phyloP scores from a whole-genome alignment of 2,329 filamentous ascomycete species.

The Botrytis pseudocinerea region DNA sequence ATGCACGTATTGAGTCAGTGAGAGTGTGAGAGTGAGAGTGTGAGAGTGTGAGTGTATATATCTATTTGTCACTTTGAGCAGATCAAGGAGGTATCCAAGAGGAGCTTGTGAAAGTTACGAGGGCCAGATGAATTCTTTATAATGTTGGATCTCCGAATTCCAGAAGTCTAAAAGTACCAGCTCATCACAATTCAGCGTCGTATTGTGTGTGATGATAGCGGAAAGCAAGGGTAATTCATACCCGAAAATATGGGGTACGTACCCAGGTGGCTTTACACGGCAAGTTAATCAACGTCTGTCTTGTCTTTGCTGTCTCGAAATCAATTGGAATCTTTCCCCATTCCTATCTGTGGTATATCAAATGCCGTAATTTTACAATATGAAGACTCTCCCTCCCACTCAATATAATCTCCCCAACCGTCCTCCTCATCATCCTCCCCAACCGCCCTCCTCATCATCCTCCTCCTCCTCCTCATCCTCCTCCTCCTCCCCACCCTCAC shows the following conservation, averaged over 20 bases:
- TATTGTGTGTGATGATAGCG: neutral
- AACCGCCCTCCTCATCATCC: neutral
- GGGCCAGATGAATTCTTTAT: neutral
- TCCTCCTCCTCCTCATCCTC: conserved; percentile 1
- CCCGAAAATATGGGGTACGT: neutral
- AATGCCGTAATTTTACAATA: neutral
- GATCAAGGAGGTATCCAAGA: neutral
- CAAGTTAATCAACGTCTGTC: neutral
- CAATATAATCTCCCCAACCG: neutral
- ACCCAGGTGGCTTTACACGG: neutral
- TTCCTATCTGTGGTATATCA: neutral
- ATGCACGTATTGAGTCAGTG: neutral
- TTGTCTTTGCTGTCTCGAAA: neutral
- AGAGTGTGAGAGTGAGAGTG: neutral
- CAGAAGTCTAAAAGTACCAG: neutral
- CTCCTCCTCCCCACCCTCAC: conserved; percentile 2
- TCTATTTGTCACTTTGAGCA: neutral
- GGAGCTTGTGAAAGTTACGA: neutral
- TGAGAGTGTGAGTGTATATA: neutral
- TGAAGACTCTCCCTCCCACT: neutral
- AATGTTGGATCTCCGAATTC: neutral
- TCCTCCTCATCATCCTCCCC: conserved; percentile 18
- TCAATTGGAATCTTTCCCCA: neutral
- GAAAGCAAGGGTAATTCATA: neutral
- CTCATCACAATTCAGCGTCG: neutral